These are phyloP conservation scores for Penicillium bovifimosum DNA, from an alignment of 495 filamentous ascomycete genomes.

Conservation along the genomic window DNA sequence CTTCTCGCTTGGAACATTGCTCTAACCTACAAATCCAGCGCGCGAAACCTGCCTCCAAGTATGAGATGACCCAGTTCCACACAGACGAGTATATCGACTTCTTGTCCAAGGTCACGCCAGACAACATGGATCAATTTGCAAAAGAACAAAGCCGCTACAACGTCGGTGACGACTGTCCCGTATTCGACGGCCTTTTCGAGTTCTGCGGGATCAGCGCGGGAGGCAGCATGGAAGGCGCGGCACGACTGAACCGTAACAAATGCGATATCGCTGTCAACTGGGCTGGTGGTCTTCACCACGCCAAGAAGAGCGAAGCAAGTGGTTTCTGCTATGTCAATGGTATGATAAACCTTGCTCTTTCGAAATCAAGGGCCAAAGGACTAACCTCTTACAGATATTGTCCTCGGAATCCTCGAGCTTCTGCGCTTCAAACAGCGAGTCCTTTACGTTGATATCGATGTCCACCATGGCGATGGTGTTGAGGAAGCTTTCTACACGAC, in stretches of 20 bases:
- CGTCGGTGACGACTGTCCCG: constrained; percentile 95
- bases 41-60: constrained; percentile 90
- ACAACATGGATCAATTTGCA: constrained; percentile 93
- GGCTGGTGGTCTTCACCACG: constrained; percentile 95
- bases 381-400: constrained; percentile 63
- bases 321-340: constrained; percentile 99
- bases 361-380: not conserved
- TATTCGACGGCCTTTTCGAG: constrained; percentile 96
- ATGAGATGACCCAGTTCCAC: constrained; percentile 99
- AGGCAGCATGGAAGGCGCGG: constrained; percentile 95
- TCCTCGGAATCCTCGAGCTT: constrained; percentile 93
- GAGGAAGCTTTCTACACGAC: constrained; percentile 98
- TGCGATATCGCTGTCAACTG: constrained; percentile 98
- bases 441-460: constrained; percentile 96
- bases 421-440: constrained; percentile 89
- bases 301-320: constrained; percentile 93
- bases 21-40: constrained; percentile 54
- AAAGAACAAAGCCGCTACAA: constrained; percentile 97
- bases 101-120: constrained; percentile 88
- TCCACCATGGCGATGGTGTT: constrained; percentile 96
- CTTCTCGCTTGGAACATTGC: not conserved
- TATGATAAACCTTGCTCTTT: constrained; percentile 32
- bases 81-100: constrained; percentile 99
- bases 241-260: constrained; percentile 83
- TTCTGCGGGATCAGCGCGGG: constrained; percentile 98